Base-by-base conservation (phyloP, 257 asterid genomes). In the Solanum tarijense region DNA sequence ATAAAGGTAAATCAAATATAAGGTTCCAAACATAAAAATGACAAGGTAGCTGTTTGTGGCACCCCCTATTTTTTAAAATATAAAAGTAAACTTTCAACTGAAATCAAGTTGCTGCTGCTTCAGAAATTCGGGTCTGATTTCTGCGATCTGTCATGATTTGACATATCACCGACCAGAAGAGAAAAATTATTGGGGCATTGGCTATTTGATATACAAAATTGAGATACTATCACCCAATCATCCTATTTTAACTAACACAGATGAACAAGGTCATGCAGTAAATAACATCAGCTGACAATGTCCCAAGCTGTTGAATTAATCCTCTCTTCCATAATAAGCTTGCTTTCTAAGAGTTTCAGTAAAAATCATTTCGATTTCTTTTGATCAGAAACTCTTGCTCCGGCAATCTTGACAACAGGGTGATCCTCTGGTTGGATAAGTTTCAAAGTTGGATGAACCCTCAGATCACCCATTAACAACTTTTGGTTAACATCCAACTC, bases 401-500 rank as follows among this genome's bases (percentile, higher is more conserved):
- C 93, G 29, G 73, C 35, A 41, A 92, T 90, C 90, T 93, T 93
- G 91, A 90, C 87, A 14, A 91, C 92, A 35, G 94, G 93, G 18
- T 91, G 90, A 18, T 91, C 91, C 52, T 87, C 82, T 0, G 91
- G 85, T 76, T 87, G 91, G n/a, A 91, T 90, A 55, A 95, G 94
- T 92, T 90, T 94, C 52, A 96, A 89, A 87, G 97, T 97, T 12
- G 99, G 97, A 91, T 97, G 99, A 48, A 97, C 97, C 25, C 91
- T 95, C 75, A 97, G 96, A 85, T 95, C 91, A 6, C 98, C 95
- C 43, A 96, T 95, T 41, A 92, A 89, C 39, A 96, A 88, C 93
- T 95, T 96, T 90, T 94, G 95, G 68, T 98, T 97, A 6, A 94
- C 98, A 58, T 97, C 99, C 89, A 95, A 91, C 88, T 93, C 98